phyloP scores from a whole-genome alignment of 2,329 filamentous ascomycete species.

The Hypoxylon sp. region DNA sequence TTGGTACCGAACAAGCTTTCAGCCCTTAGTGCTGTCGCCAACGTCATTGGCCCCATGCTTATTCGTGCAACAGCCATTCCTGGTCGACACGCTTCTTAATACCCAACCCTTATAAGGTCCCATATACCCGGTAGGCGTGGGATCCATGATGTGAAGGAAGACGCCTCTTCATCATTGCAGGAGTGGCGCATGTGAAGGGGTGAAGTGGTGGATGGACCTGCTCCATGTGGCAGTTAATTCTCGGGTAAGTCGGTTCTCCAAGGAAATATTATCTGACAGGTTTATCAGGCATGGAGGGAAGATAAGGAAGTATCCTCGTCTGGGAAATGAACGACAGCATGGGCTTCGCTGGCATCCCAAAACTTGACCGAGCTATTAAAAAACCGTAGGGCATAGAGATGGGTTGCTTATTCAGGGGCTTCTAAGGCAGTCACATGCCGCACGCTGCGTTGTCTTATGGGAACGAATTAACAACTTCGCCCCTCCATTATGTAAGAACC shows the following conservation, averaged over 20 bases:
- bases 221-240: conserved; percentile 19
- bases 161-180: conserved; percentile 6
- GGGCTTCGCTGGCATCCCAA: conserved; percentile 4
- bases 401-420: conserved; percentile 27
- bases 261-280: conserved; percentile 9
- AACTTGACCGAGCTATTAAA: conserved; percentile 6
- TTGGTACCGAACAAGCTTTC: conserved; percentile 35
- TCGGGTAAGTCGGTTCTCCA: conserved; percentile 14
- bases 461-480: not conserved
- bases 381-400: conserved; percentile 4
- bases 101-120: conserved; percentile 11
- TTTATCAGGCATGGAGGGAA: conserved; percentile 2
- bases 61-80: conserved; percentile 25
- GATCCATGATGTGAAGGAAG: conserved; percentile 3
- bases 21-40: conserved; percentile 18
- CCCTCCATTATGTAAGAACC: conserved; percentile 10
- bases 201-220: conserved; percentile 22
- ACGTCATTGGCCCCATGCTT: conserved; percentile 29
- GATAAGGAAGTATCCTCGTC: conserved; percentile 2
- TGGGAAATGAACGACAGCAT: conserved; percentile 4
- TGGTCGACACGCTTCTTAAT: conserved; percentile 10
- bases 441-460: not conserved
- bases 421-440: conserved; percentile 19
- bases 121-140: not conserved
- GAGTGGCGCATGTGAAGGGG: conserved; percentile 17